Evolutionary conservation across 1,139 yeast genomes (phyloP).

Genomic region (Zygosaccharomyces sapae): DNA sequence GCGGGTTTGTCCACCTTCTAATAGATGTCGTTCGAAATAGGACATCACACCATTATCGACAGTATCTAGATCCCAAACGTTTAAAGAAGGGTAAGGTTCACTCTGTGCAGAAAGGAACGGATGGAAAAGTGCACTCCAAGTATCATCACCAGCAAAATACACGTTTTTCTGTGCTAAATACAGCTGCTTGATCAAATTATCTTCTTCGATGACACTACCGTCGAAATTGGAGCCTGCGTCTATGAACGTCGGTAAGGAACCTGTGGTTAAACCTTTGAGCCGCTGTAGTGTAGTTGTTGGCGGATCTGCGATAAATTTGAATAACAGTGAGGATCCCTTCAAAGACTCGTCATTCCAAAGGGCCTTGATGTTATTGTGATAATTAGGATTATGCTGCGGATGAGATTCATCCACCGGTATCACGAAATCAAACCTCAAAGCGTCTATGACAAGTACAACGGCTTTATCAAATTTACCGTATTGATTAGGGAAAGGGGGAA

Average conservation of each 20-base stretch:
- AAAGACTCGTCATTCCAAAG: slow-evolving; percentile 54
- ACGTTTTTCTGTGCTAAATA: slow-evolving; percentile 52
- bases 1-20: slow-evolving; percentile 41
- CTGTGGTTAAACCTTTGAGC: slow-evolving; percentile 90
- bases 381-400: slow-evolving; percentile 39
- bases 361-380: slow-evolving; percentile 65
- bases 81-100: slow-evolving; percentile 80
- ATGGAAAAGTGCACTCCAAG: slow-evolving; percentile 83
- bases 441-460: slow-evolving; percentile 80
- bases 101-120: slow-evolving; percentile 55
- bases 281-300: slow-evolving; percentile 96
- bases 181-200: slow-evolving; percentile 78
- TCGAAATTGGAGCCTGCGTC: slow-evolving; percentile 97
- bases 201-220: slow-evolving; percentile 88
- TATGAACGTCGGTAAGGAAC: slow-evolving; percentile 89
- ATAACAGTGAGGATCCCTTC: slow-evolving; percentile 53
- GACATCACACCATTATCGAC: slow-evolving; percentile 85
- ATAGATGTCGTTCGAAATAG: slow-evolving; percentile 42
- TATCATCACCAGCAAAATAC: slow-evolving; percentile 93
- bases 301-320: slow-evolving; percentile 91
- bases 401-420: slow-evolving; percentile 56
- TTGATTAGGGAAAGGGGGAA: slow-evolving; percentile 23
- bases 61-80: slow-evolving; percentile 91
- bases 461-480: slow-evolving; percentile 60
- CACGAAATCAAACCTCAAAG: slow-evolving; percentile 84